Evolutionary conservation across 208 protist genomes (phyloP), one percentile per base, ranked within the genome.

Genomic region (Trypanosoma scelopori): DNA sequence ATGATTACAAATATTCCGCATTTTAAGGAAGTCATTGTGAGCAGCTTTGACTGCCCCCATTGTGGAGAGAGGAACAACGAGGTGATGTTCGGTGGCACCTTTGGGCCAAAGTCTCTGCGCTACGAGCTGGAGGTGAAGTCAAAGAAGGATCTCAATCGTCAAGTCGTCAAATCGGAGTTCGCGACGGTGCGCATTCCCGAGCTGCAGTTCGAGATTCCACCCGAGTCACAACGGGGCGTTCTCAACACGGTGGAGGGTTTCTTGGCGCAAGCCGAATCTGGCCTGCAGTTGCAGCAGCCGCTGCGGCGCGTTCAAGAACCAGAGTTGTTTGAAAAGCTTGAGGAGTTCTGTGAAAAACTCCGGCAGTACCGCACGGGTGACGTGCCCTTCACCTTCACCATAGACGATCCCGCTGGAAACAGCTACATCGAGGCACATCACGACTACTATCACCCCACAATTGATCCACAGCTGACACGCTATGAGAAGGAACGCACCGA

Each of bases 221-320:
- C 91, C 0, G 78, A 91, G 69, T 92, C 88, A 23, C 86, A 94
- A 72, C 87, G 83, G 50, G 95, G 93, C 20, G 70, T 82, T 30
- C 89, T 98, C 9, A 98, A 96, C 52, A 98, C 97, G 5, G 81
- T 98, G 20, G 95, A 98, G 73, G 97, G 96, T 37, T 79, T 98
- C 23, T 61, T 98, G 32, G 75, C 84, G 63, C 87, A 92, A 65
- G 89, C 89, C 1, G 81, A 87, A 39, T 76, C 79, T 16, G 91
- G 87, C 1, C 76, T 96, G 27, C 69, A 91, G 51, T 67, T 88
- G 13, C 79, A 91, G 66, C 85, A 95, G 74, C 76, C 87, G 0
- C 68, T 91, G 43, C 85, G 91, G 7, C 81, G 79, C 46, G 79
- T 89, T 23, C 65, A 94, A 71, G 65, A 93, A 45, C 85, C 87